These are phyloP conservation scores for Schizothecium vesticola DNA, from an alignment of 495 filamentous ascomycete genomes.

Conservation along the genomic window DNA sequence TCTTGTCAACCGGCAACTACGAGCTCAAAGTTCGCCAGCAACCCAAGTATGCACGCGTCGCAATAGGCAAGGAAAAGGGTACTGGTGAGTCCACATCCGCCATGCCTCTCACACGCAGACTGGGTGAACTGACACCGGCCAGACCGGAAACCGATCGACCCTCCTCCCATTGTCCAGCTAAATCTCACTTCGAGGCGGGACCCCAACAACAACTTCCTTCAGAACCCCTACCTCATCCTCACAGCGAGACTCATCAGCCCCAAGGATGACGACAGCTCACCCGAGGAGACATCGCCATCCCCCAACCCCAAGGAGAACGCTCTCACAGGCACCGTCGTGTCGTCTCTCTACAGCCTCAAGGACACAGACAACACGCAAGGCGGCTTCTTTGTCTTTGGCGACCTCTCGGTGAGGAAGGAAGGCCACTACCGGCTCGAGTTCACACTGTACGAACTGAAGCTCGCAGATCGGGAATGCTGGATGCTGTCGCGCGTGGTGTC, in stretches of 20 bases:
- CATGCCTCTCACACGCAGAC: slow-evolving; percentile 1
- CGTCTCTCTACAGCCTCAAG: slow-evolving; percentile 88
- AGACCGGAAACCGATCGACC: slow-evolving; percentile 95
- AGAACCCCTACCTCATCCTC: slow-evolving; percentile 56
- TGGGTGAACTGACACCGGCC: slow-evolving; percentile 16
- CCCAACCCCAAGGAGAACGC: slow-evolving; percentile 50
- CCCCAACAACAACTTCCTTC: slow-evolving; percentile 69
- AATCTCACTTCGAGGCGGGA: slow-evolving; percentile 64
- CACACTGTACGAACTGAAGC: slow-evolving; percentile 84
- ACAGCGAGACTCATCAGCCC: slow-evolving; percentile 54
- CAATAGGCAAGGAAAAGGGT: slow-evolving; percentile 66
- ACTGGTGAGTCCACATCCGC: slow-evolving; percentile 26
- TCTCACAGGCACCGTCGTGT: slow-evolving; percentile 69
- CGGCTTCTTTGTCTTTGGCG: slow-evolving; percentile 95
- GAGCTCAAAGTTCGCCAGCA: slow-evolving; percentile 61
- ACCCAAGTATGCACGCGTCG: slow-evolving; percentile 60
- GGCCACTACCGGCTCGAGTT: slow-evolving; percentile 79
- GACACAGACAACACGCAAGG: slow-evolving; percentile 89
- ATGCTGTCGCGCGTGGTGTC: slow-evolving; percentile 67
- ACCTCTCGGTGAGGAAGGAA: slow-evolving; percentile 78
- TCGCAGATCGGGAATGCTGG: slow-evolving; percentile 44
- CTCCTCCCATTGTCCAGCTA: slow-evolving; percentile 87
- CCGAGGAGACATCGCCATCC: slow-evolving; percentile 23
- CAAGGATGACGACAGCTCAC: slow-evolving; percentile 52
- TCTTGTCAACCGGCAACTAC: slow-evolving; percentile 8